Evolutionary conservation across 1,284 basidiomycete genomes (phyloP).

Genomic region (Ceratobasidium sp.): DNA sequence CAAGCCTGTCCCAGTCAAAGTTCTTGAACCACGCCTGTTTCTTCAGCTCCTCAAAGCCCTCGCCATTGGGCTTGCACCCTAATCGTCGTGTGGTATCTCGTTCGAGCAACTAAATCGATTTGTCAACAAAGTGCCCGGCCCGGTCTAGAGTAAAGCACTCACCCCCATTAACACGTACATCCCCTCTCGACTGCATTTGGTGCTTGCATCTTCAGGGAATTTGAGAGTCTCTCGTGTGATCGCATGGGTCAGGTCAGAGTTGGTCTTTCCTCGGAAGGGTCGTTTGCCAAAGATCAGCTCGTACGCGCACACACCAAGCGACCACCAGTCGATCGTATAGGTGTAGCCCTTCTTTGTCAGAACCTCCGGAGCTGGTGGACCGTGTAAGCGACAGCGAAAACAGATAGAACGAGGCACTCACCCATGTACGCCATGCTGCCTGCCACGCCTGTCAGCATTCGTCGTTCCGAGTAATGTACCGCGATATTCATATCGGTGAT

Average conservation of each 20-base stretch:
- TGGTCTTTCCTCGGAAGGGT: slow-evolving; percentile 92
- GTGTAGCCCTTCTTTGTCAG: slow-evolving; percentile 78
- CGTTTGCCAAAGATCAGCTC: slow-evolving; percentile 92
- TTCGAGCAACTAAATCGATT: slow-evolving; percentile 75
- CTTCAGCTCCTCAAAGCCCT: slow-evolving; percentile 81
- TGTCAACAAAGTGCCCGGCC: slow-evolving; percentile 21
- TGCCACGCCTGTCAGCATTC: slow-evolving; percentile 89
- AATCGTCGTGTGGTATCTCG: slow-evolving; percentile 84
- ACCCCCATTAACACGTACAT: slow-evolving; percentile 75
- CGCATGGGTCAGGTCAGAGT: slow-evolving; percentile 87
- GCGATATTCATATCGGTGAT: slow-evolving; percentile 99
- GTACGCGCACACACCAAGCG: slow-evolving; percentile 90
- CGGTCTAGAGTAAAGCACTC: slow-evolving; percentile 52
- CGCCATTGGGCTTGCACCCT: slow-evolving; percentile 79
- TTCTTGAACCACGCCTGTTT: slow-evolving; percentile 86
- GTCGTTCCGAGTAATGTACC: slow-evolving; percentile 91
- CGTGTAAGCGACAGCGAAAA: slow-evolving; percentile 48
- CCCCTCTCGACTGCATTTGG: slow-evolving; percentile 72
- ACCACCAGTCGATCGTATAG: slow-evolving; percentile 96
- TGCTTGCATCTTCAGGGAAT: slow-evolving; percentile 81
- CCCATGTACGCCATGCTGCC: slow-evolving; percentile 99
- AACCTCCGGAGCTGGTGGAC: slow-evolving; percentile 80
- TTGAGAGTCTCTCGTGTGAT: slow-evolving; percentile 81
- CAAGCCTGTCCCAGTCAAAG: slow-evolving; percentile 88
- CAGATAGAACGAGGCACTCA: slow-evolving; percentile 47